A percentile compares a stretch with the other conserved stretches of the same genome.
Conservation (phyloP, 2,329 filamentous ascomycete species). For the Talaromyces atroroseus region DNA sequence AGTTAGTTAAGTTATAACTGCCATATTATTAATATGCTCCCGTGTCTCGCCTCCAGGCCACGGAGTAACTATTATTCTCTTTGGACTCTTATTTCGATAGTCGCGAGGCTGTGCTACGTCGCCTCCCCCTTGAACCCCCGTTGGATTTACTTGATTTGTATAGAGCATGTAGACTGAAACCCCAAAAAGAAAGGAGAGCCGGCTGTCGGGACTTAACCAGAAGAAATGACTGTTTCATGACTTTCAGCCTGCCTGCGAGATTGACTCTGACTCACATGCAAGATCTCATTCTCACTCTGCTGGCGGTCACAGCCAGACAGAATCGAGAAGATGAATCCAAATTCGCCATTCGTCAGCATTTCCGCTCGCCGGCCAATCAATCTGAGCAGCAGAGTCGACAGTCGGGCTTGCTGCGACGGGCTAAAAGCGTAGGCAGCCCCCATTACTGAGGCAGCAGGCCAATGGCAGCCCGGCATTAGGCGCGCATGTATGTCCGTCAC, state of each 20-base stretch:
- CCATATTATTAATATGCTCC: background rate
- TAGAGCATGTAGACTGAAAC: background rate
- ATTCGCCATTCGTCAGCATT: too few relatives aligned
- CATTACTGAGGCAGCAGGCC: background rate
- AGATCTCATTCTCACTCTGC: slow-evolving; percentile 1
- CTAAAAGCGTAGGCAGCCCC: slow-evolving; percentile 3
- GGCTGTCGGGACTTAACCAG: too few relatives aligned
- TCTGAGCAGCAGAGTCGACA: background rate
- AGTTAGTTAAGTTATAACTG: too few relatives aligned
- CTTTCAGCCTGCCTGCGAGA: background rate
- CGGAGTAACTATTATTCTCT: background rate
- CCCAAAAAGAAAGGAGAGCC: background rate
- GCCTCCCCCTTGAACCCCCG: too few relatives aligned
- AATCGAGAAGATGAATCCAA: too few relatives aligned
- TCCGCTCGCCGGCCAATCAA: background rate
- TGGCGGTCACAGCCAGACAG: too few relatives aligned
- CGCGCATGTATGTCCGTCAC: background rate
- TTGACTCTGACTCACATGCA: slow-evolving; percentile 11
- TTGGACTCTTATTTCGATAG: background rate
- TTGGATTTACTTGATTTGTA: too few relatives aligned
- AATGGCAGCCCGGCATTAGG: slow-evolving; percentile 3
- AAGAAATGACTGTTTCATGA: too few relatives aligned
- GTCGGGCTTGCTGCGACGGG: background rate
- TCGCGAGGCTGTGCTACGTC: background rate
- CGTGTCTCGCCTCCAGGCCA: background rate